These are phyloP conservation scores for Phytophthora pini DNA, from an alignment of 352 stramenopile species.

Conservation along the genomic window DNA sequence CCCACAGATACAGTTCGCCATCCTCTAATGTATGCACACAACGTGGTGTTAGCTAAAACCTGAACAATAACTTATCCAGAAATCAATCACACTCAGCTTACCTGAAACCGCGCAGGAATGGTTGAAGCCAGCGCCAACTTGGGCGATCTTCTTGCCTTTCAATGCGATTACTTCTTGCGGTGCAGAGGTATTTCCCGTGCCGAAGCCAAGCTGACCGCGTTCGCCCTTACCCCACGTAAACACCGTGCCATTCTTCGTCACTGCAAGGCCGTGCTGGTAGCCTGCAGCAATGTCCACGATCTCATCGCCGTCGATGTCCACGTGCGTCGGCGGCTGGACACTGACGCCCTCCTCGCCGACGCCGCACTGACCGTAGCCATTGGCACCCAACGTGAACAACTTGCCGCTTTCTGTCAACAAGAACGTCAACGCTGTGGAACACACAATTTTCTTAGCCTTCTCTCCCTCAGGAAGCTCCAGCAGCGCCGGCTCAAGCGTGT, in stretches of 20 bases:
- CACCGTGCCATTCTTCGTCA: conserved; percentile 71
- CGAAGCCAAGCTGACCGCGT: conserved; percentile 83
- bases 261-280: conserved; percentile 80
- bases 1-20: conserved; percentile 86
- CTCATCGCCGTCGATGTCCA: conserved; percentile 72
- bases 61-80: background rate
- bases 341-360: conserved; percentile 67
- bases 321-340: conserved; percentile 56
- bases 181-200: conserved; percentile 71
- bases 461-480: conserved; percentile 71
- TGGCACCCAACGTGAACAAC: conserved; percentile 81
- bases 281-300: conserved; percentile 76
- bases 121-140: conserved; percentile 86
- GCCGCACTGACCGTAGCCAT: conserved; percentile 85
- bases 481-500: conserved; percentile 63
- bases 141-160: conserved; percentile 65
- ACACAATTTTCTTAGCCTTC: conserved; percentile 79
- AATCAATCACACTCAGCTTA: background rate
- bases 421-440: conserved; percentile 80
- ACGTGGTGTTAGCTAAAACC: conserved; percentile 2
- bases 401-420: conserved; percentile 80
- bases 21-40: conserved; percentile 45
- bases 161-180: conserved; percentile 83
- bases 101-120: conserved; percentile 73
- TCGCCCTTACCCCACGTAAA: conserved; percentile 88